phyloP scores from a whole-genome alignment of 1,284 basidiomycete species.

The Athelia psychrophila region DNA sequence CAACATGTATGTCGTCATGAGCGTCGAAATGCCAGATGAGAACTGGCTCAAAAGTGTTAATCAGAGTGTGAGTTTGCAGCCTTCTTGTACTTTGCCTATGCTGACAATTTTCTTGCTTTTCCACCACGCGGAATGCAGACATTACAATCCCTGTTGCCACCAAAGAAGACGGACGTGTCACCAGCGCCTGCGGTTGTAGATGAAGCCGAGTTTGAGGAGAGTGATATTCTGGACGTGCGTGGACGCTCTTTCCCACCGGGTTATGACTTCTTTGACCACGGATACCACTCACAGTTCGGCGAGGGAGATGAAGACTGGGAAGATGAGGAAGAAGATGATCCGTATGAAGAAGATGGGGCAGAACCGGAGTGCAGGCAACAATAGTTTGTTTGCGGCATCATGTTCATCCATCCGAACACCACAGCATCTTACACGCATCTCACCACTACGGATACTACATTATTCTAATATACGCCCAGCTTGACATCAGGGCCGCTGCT shows the following conservation, averaged over 20 bases:
- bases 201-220: constrained; percentile 69
- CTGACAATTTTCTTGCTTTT: constrained; percentile 1
- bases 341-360: constrained; percentile 40
- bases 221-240: constrained; percentile 79
- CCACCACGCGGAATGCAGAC: constrained; percentile 38
- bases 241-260: constrained; percentile 66
- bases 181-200: constrained; percentile 72
- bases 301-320: constrained; percentile 66
- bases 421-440: too few species aligned
- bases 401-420: too few species aligned
- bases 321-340: constrained; percentile 62
- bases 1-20: constrained; percentile 78
- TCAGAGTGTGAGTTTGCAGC: constrained; percentile 39
- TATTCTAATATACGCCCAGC: too few species aligned
- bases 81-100: background rate
- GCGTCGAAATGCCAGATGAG: constrained; percentile 81
- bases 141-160: constrained; percentile 64
- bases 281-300: constrained; percentile 67
- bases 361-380: constrained; percentile 69
- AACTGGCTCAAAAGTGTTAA: constrained; percentile 67
- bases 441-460: too few species aligned
- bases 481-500: too few species aligned
- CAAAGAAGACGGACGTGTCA: constrained; percentile 69
- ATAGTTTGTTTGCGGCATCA: constrained; percentile 22
- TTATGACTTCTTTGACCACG: constrained; percentile 71